Conservation (phyloP, 2,329 filamentous ascomycete genomes). For the Parascedosporium putredinis region DNA sequence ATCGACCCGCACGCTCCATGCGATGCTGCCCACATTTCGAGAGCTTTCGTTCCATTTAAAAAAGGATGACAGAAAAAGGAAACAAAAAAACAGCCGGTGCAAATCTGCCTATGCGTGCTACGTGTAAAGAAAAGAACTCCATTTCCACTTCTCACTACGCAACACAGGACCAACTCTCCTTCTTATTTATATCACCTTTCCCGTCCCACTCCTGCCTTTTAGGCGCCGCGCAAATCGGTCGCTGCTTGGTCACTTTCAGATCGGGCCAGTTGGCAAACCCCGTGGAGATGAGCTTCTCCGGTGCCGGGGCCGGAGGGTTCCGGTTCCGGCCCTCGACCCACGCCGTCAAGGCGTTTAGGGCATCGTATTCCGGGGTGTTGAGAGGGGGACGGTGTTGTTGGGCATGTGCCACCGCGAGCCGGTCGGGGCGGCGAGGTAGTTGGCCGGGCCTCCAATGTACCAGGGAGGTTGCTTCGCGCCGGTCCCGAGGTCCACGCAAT, state of each 20-base stretch:
- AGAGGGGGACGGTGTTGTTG: background rate
- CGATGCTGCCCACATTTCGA: too few species aligned
- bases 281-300: background rate
- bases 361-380: background rate
- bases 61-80: too few species aligned
- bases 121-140: too few species aligned
- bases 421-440: conserved; percentile 2
- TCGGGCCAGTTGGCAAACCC: background rate
- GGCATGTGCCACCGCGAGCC: background rate
- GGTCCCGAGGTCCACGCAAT: conserved; percentile 30
- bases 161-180: background rate
- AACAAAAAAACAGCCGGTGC: too few species aligned
- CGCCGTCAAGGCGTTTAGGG: background rate
- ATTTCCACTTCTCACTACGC: background rate
- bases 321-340: conserved; percentile 8
- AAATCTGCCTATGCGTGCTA: too few species aligned
- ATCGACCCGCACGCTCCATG: too few species aligned
- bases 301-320: background rate
- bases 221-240: background rate
- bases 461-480: conserved; percentile 22
- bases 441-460: conserved; percentile 20
- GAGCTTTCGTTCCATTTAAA: too few species aligned
- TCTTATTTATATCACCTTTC: background rate
- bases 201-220: background rate
- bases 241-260: background rate